A percentile compares a stretch with the other conserved stretches of the same genome.
Evolutionary conservation across 441 rosid species (phyloP).

Genomic region (Gossypium schwendimanii): DNA sequence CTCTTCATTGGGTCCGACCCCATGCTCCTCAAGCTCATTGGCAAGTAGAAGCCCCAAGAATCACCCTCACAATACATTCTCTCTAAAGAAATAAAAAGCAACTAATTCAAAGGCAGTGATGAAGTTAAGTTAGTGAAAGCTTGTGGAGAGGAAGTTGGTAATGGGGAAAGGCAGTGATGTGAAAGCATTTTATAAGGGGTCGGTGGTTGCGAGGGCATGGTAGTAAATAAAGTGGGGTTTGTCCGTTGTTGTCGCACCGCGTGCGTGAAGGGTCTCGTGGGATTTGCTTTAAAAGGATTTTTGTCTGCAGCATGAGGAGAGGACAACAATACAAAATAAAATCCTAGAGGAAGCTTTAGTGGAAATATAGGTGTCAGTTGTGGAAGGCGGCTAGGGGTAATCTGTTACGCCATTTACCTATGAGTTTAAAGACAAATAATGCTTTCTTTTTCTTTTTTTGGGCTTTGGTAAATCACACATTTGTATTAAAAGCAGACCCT

Average conservation of each 20-base stretch:
- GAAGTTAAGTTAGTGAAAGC: neutral
- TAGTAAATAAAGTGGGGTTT: slow-evolving; percentile 20
- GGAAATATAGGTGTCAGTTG: slow-evolving; percentile 23
- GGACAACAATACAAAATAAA: neutral
- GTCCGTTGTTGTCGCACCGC: slow-evolving; percentile 50
- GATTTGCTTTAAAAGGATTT: slow-evolving; percentile 20
- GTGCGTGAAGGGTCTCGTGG: slow-evolving; percentile 26
- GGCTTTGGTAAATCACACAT: neutral
- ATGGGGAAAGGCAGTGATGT: no score
- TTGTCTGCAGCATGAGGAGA: slow-evolving; percentile 26
- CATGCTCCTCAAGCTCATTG: slow-evolving; percentile 2
- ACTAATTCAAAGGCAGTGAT: no score
- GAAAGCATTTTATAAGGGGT: neutral
- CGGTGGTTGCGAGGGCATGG: neutral
- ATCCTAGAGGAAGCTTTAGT: neutral
- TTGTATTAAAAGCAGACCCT: neutral
- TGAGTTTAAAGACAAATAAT: neutral
- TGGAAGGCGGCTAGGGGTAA: slow-evolving; percentile 31
- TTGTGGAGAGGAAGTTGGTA: no score
- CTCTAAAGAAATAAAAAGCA: neutral
- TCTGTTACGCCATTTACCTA: slow-evolving; percentile 17
- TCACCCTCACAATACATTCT: slow-evolving; percentile 26
- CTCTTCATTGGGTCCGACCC: slow-evolving; percentile 32
- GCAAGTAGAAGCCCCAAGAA: slow-evolving; percentile 17
- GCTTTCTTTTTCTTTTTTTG: neutral